Evolutionary conservation across 2,329 filamentous ascomycete genomes (phyloP).

Genomic region (Colletotrichum sp.): DNA sequence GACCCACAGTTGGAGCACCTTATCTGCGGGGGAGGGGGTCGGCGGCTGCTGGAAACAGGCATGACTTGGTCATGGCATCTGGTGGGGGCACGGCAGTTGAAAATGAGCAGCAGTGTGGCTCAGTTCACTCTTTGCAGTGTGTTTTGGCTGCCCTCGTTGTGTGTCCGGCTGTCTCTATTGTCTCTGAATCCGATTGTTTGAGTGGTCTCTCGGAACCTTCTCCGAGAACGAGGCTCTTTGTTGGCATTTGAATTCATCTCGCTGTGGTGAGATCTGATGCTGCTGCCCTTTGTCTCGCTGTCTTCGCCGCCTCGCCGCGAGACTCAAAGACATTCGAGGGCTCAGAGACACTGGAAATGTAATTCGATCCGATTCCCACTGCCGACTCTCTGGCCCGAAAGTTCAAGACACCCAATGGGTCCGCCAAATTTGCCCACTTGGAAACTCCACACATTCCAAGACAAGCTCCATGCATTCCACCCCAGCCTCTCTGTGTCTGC

Average conservation of each 20-base stretch:
- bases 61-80: not conserved
- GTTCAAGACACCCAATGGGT: not conserved
- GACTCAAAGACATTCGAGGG: not conserved
- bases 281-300: not conserved
- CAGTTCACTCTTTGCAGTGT: not conserved
- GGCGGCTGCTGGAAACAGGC: slow-evolving; percentile 3
- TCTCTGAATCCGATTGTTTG: not conserved
- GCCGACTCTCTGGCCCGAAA: slow-evolving; percentile 9
- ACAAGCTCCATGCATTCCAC: not conserved
- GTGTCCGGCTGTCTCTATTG: not conserved
- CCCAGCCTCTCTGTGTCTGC: not conserved
- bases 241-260: not conserved
- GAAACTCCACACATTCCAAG: not conserved
- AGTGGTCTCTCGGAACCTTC: not conserved
- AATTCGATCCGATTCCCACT: not conserved
- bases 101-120: not conserved
- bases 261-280: not conserved
- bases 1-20: not conserved
- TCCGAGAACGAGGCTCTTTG: not conserved
- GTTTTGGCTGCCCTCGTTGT: not conserved
- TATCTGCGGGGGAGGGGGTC: slow-evolving; percentile 10
- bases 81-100: slow-evolving; percentile 19
- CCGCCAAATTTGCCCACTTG: not conserved
- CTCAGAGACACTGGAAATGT: not conserved
- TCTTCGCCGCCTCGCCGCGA: not conserved